A percentile compares a stretch with the other conserved stretches of the same genome.
phyloP scores from a whole-genome alignment of 108 stramenopile species.

The Epipyxis sp. region DNA sequence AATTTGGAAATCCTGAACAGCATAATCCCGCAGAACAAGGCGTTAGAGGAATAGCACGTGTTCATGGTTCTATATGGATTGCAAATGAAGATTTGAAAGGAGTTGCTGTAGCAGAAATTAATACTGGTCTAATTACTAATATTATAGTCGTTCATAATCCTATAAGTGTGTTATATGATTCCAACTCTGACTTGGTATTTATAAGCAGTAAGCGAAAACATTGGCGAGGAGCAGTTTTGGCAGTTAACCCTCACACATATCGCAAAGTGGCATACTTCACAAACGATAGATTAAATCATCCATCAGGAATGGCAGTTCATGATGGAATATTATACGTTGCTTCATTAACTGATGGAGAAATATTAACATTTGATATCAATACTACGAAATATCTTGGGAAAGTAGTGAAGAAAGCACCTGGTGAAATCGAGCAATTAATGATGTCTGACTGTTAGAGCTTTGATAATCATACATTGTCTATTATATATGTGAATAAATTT shows the following conservation, averaged over 20 bases:
- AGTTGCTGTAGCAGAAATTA: neutral
- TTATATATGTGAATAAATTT: no score
- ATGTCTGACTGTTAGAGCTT: neutral
- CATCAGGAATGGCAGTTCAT: conserved; percentile 10
- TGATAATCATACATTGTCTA: no score
- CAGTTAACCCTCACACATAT: neutral
- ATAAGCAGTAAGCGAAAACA: conserved; percentile 17
- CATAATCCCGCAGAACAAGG: conserved; percentile 9
- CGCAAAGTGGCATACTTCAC: neutral
- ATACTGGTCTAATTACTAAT: neutral
- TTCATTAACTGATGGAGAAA: neutral
- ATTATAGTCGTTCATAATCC: conserved; percentile 5
- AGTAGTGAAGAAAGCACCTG: neutral
- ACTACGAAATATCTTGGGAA: neutral
- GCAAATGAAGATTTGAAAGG: conserved; percentile 27
- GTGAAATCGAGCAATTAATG: neutral
- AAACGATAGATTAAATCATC: conserved; percentile 20
- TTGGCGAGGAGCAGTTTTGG: conserved; percentile 25
- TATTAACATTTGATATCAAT: neutral
- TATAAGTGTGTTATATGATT: conserved; percentile 8
- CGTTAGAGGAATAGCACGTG: neutral
- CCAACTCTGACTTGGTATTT: neutral
- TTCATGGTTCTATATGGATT: conserved; percentile 2
- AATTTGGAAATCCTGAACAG: neutral
- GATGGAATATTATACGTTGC: conserved; percentile 17